These are phyloP conservation scores for Neurospora sp. DNA, from an alignment of 495 filamentous ascomycete genomes.

Conservation along the genomic window DNA sequence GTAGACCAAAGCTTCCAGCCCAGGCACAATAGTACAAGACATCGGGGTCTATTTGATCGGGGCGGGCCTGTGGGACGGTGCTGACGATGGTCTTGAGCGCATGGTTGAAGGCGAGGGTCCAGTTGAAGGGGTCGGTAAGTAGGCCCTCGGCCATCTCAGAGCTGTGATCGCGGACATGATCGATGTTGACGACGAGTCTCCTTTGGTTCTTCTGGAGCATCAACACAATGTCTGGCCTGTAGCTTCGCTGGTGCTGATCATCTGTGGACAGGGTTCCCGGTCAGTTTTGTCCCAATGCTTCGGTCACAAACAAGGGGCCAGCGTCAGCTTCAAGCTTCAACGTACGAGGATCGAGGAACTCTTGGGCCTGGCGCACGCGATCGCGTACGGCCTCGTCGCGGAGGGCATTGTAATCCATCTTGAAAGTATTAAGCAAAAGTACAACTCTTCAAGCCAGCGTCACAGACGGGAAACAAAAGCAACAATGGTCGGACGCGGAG, in stretches of 20 bases:
- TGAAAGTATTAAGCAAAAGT: slow-evolving; percentile 4
- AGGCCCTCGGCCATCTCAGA: slow-evolving; percentile 82
- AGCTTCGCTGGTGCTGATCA: slow-evolving; percentile 55
- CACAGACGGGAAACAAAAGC: background rate
- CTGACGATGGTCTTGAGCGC: slow-evolving; percentile 82
- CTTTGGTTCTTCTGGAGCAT: slow-evolving; percentile 85
- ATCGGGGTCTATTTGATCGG: slow-evolving; percentile 40
- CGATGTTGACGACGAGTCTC: slow-evolving; percentile 75
- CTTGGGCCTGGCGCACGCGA: slow-evolving; percentile 67
- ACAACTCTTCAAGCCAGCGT: background rate
- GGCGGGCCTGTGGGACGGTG: slow-evolving; percentile 52
- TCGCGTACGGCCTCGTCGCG: slow-evolving; percentile 74
- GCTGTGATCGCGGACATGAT: slow-evolving; percentile 87
- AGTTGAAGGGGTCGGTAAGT: slow-evolving; percentile 80
- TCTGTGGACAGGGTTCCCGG: slow-evolving; percentile 25
- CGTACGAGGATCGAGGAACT: slow-evolving; percentile 78
- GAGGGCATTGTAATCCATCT: slow-evolving; percentile 64
- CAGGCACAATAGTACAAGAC: slow-evolving; percentile 86
- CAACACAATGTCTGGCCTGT: slow-evolving; percentile 75
- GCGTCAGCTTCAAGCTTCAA: background rate
- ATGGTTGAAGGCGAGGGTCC: slow-evolving; percentile 71
- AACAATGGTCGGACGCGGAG: slow-evolving; percentile 3
- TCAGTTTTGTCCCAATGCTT: background rate
- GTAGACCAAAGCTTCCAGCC: slow-evolving; percentile 89
- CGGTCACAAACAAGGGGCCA: background rate